Evolutionary conservation across 2,329 filamentous ascomycete genomes (phyloP).

Genomic region (Leptographium flavum): DNA sequence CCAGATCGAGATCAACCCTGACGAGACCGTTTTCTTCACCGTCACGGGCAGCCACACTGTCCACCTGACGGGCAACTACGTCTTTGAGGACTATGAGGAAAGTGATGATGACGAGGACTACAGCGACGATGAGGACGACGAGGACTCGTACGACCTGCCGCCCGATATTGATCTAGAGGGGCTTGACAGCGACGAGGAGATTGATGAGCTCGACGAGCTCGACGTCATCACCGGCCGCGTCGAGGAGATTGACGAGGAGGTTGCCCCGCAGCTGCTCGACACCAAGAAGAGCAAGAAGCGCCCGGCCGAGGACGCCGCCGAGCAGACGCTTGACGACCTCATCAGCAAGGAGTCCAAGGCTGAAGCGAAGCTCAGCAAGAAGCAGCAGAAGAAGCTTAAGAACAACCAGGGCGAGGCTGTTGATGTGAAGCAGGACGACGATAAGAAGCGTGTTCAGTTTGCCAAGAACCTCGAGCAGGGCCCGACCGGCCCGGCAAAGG

Average conservation of each 20-base stretch:
- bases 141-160: slow-evolving; percentile 64
- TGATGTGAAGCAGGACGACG: slow-evolving; percentile 44
- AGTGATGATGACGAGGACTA: slow-evolving; percentile 48
- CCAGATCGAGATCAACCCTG: slow-evolving; percentile 79
- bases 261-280: slow-evolving; percentile 45
- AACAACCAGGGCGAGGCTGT: slow-evolving; percentile 93
- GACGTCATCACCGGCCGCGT: slow-evolving; percentile 55
- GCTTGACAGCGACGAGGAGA: slow-evolving; percentile 51
- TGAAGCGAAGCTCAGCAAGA: slow-evolving; percentile 77
- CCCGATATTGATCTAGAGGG: slow-evolving; percentile 70
- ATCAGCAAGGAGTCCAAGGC: slow-evolving; percentile 58
- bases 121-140: slow-evolving; percentile 41
- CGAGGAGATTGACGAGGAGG: slow-evolving; percentile 70
- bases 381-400: slow-evolving; percentile 95
- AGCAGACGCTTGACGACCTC: slow-evolving; percentile 64
- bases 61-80: slow-evolving; percentile 92
- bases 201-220: slow-evolving; percentile 65
- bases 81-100: slow-evolving; percentile 54
- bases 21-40: slow-evolving; percentile 84
- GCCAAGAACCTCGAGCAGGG: slow-evolving; percentile 98
- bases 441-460: slow-evolving; percentile 94
- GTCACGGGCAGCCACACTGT: slow-evolving; percentile 81
- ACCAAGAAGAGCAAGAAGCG: slow-evolving; percentile 70
- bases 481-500: slow-evolving; percentile 59
- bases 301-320: slow-evolving; percentile 58